Evolutionary conservation across 2,329 filamentous ascomycete genomes (phyloP), one percentile per base, ranked within the genome.

Genomic region (Pestalotiopsis sp.): DNA sequence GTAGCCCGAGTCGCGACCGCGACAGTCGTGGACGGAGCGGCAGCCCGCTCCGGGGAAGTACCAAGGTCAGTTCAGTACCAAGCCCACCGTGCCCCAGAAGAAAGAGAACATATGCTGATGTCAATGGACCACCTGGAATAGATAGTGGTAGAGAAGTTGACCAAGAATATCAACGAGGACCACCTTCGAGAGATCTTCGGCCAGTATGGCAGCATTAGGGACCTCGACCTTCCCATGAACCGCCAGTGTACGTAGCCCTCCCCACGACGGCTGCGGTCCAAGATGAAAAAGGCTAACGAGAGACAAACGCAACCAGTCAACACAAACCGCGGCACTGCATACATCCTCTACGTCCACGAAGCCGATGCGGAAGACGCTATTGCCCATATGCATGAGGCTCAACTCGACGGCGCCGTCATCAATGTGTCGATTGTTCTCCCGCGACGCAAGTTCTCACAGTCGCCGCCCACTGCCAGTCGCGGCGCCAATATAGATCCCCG

Each of bases 361-460:
- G 56, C 66, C 49, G 69, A 70, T 27, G 69, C 69, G 36, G 69
- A 70, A 81, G 86, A 90, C 14, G 96, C 96, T 36, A 97, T 98
- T 74, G 90, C 95, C 20, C 93, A 97, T 78, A 98, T 99, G 96
- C 96, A 99, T 80, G 96, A 99, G 82, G 94, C 93, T n/a, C 93
- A 97, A 77, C 83, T 97, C 36, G 95, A 98, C 79, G 94, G 94
- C 65, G 89, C 91, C 25, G 86, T 90, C 52, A 91, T 98, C 76
- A 92, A 92, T 76, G 95, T 98, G 63, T 96, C 93, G 59, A 96
- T 98, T 73, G 94, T 97, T 31, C 85, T 97, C 45, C 94, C 94
- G 0, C 89, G 92, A 64, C 90, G 92, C 75, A 94, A 94, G 74
- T 93, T 97, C 76, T 95, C 93, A 6, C 90, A 90, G 20, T 90